Percentiles rank a stretch among this genome's conserved stretches.
phyloP scores from a whole-genome alignment of 169 alveolate species.

The Toxoplasma gondii region DNA sequence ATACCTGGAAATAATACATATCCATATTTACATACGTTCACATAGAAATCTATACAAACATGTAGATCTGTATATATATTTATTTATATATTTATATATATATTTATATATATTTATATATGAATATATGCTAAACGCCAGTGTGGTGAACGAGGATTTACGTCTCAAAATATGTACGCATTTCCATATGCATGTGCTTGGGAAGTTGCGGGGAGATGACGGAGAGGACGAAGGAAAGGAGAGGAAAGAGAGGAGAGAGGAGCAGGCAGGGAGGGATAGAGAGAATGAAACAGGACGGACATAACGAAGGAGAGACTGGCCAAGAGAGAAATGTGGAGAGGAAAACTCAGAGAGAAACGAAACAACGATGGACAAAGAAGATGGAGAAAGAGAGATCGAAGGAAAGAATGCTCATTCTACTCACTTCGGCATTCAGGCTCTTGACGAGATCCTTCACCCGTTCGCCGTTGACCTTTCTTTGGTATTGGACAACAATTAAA shows the following conservation, averaged over 20 bases:
- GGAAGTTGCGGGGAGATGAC: too few relatives aligned
- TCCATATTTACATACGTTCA: background rate
- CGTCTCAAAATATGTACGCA: too few relatives aligned
- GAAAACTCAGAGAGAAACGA: background rate
- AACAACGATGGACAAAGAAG: background rate
- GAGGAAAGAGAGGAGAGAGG: too few relatives aligned
- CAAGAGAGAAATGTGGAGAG: background rate
- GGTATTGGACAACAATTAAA: conserved; percentile 10
- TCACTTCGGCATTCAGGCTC: conserved; percentile 14
- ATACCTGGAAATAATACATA: background rate
- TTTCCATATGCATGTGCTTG: too few relatives aligned
- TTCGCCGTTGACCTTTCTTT: conserved; percentile 35
- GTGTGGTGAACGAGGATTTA: too few relatives aligned
- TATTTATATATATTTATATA: too few relatives aligned
- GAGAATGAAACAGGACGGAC: background rate
- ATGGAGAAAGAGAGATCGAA: background rate
- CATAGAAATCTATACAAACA: background rate
- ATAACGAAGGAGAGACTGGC: background rate
- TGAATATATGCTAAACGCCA: too few relatives aligned
- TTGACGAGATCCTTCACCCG: conserved; percentile 38
- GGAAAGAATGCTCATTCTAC: background rate
- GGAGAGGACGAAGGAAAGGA: background rate
- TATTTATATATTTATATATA: too few relatives aligned
- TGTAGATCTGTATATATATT: too few relatives aligned
- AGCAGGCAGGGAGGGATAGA: too few relatives aligned